Evolutionary conservation across 2,329 filamentous ascomycete genomes (phyloP), one percentile per base, ranked within the genome.

Genomic region (Colletotrichum chlorophyti): DNA sequence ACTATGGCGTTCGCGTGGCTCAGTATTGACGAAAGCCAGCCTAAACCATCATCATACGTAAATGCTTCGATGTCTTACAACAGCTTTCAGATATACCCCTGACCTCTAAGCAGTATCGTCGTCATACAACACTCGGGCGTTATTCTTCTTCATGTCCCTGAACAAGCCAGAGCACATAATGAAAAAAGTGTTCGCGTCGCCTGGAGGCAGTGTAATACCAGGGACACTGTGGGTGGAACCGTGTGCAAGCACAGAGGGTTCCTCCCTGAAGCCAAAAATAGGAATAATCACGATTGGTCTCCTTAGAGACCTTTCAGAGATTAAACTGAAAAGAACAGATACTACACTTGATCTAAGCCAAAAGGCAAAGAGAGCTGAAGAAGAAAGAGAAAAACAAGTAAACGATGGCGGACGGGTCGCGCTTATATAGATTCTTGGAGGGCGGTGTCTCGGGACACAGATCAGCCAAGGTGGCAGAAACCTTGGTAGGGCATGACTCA

Each of bases 251-350:
- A 81, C 86, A 90, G 88, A 84, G 87, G 83, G 66, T 65, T 74
- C 70, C 66, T 70, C 72, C 75, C 83, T 65, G 60, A 67, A 59
- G 74, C 65, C 81, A 91, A 91, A 89, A 90, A 93, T 91, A 83
- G 82, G 88, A 86, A 85, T 91, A 93, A 93, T 91, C 88, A 86
- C 80, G 81, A 83, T 84, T 85, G 81, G 81, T 80, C 80, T 81
- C 86, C 82, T 79, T 90, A 84, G 86, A 82, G 80, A 81, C 83
- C 83, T 92, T 91, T 89, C 89, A 93, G 90, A 90, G 88, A 92
- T 93, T 93, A 93, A 93, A 92, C 90, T 93, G 88, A 91, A 90
- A 92, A 93, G 90, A 93, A 93, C 89, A 91, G 89, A 91, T 92
- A 92, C 89, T 92, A 91, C 88, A 92, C 88, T 91, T 92, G 89